Conservation (phyloP, 2,329 filamentous ascomycete genomes). For the Aureobasidium sp. region DNA sequence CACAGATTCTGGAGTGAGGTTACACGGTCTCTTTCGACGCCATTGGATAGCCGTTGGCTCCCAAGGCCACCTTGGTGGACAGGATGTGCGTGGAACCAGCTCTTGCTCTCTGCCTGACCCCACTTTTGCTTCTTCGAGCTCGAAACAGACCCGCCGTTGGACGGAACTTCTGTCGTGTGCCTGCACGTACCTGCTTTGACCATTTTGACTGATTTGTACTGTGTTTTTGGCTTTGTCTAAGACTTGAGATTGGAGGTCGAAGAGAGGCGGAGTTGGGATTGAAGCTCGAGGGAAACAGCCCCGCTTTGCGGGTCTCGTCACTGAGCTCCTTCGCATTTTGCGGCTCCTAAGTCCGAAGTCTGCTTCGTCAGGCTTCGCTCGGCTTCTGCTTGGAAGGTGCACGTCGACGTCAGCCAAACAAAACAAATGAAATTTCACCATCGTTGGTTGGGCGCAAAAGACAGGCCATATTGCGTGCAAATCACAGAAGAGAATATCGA, state of each 20-base stretch:
- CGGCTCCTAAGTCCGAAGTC: background rate
- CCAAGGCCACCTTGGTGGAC: slow-evolving; percentile 22
- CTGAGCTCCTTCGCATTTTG: background rate
- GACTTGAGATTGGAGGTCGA: background rate
- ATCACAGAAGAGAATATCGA: background rate
- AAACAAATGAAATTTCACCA: background rate
- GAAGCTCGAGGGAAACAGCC: background rate
- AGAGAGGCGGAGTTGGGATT: background rate
- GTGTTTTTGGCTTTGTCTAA: slow-evolving; percentile 1
- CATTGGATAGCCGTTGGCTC: slow-evolving; percentile 2
- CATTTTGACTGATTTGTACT: slow-evolving; percentile 66
- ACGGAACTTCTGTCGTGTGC: background rate
- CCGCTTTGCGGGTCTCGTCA: background rate
- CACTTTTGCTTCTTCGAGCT: slow-evolving; percentile 2
- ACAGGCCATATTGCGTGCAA: background rate
- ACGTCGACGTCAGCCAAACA: slow-evolving; percentile 1
- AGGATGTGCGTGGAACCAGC: slow-evolving; percentile 25
- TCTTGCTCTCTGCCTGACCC: slow-evolving; percentile 33
- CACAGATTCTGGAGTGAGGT: background rate
- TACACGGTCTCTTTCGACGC: background rate
- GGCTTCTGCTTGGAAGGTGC: background rate
- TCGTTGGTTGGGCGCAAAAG: background rate
- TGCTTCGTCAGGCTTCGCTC: background rate
- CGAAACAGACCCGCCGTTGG: background rate
- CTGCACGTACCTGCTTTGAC: slow-evolving; percentile 84